Conservation (phyloP, 331 rosid species). For the Pyracantha coccinea region DNA sequence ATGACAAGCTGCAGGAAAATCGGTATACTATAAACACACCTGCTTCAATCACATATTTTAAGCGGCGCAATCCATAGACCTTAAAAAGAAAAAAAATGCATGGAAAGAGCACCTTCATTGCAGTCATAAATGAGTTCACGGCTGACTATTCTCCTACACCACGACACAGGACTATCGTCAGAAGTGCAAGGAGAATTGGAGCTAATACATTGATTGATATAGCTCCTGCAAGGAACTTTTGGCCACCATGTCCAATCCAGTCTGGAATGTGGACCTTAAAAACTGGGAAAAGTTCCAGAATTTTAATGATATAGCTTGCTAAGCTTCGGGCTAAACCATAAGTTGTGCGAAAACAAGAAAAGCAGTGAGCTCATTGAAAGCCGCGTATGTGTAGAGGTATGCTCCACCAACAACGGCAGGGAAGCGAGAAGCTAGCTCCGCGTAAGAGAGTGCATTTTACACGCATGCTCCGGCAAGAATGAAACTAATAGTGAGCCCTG, state of each 20-base stretch:
- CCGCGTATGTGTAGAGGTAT: constrained; percentile 76
- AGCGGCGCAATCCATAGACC: neutral
- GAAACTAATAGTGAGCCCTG: constrained; percentile 88
- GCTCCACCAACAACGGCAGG: constrained; percentile 98
- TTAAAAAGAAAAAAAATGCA: neutral
- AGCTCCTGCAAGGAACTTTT: constrained; percentile 55
- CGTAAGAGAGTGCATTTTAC: constrained; percentile 87
- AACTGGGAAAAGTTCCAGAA: constrained; percentile 72
- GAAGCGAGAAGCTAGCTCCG: constrained; percentile 81
- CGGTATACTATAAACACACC: constrained; percentile 8
- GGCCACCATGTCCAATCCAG: constrained; percentile 84
- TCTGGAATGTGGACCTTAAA: constrained; percentile 67
- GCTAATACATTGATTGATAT: constrained; percentile 78
- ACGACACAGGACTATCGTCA: constrained; percentile 66
- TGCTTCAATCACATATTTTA: neutral
- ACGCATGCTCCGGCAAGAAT: constrained; percentile 78
- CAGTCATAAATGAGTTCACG: constrained; percentile 75
- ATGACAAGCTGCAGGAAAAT: constrained; percentile 59
- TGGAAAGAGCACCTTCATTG: constrained; percentile 56
- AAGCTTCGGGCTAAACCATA: constrained; percentile 91
- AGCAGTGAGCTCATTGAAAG: constrained; percentile 90
- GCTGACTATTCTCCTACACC: constrained; percentile 86
- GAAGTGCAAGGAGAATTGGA: constrained; percentile 66
- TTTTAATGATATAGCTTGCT: constrained; percentile 63
- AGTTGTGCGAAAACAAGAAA: constrained; percentile 88